Percentiles rank a stretch among this genome's conserved stretches.
These are phyloP conservation scores for Pseudozyma sp. DNA, from an alignment of 1,284 basidiomycete genomes.

Conservation along the genomic window DNA sequence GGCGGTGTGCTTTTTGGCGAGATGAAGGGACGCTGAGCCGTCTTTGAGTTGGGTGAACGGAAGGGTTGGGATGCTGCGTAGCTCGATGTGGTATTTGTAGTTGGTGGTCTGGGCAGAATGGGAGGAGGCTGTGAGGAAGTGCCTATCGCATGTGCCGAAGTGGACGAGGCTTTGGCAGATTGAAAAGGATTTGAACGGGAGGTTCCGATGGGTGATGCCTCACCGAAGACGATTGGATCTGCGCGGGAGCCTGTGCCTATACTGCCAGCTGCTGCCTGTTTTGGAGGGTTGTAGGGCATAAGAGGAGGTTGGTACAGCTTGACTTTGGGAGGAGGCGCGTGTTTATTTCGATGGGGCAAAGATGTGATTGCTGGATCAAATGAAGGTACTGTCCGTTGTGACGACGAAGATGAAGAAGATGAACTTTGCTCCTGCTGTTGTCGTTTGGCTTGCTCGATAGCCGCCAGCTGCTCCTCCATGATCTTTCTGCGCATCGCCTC, in stretches of 20 bases:
- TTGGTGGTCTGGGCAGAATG: conserved; percentile 5
- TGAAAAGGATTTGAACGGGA: conserved; percentile 13
- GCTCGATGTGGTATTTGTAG: conserved; percentile 19
- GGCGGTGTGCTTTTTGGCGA: conserved; percentile 36
- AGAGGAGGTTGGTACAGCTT: conserved; percentile 48
- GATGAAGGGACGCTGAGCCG: conserved; percentile 32
- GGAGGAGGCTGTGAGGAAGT: conserved; percentile 14
- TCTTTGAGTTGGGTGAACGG: conserved; percentile 42
- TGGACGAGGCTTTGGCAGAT: conserved; percentile 2
- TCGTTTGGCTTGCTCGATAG: conserved; percentile 27
- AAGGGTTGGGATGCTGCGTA: conserved; percentile 36
- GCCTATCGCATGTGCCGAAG: background rate
- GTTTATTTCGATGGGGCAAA: conserved; percentile 45
- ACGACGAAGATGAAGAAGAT: conserved; percentile 11
- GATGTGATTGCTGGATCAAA: conserved; percentile 36
- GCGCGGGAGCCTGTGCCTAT: conserved; percentile 28
- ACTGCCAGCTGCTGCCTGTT: background rate
- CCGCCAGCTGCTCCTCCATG: conserved; percentile 49
- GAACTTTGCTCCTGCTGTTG: conserved; percentile 20
- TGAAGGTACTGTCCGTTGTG: conserved; percentile 2
- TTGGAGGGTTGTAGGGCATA: conserved; percentile 19
- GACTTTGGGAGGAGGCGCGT: conserved; percentile 50
- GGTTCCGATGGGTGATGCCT: conserved; percentile 33
- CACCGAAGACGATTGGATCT: conserved; percentile 45
- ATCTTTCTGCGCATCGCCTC: conserved; percentile 54